Conservation (phyloP, 2,329 filamentous ascomycete genomes). For the Aspergillus awamori region DNA sequence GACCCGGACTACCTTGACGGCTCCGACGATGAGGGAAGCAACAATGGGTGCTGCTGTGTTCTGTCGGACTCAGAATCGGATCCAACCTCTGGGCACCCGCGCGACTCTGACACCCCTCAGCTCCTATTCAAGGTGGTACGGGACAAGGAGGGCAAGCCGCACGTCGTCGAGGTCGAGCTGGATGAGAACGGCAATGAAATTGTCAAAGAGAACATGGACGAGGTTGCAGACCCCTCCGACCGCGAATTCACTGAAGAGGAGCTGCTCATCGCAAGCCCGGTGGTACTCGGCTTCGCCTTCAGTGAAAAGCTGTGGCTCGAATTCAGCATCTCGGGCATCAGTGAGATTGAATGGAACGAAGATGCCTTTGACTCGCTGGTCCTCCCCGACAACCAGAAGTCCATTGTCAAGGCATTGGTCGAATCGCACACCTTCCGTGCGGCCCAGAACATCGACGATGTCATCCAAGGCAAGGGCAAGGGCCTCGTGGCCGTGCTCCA, state of each 20-base stretch:
- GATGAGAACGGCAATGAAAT: constrained; percentile 60
- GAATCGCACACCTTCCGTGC: constrained; percentile 82
- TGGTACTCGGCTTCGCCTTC: constrained; percentile 85
- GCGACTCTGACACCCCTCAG: constrained; percentile 37
- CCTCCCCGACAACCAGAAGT: constrained; percentile 64
- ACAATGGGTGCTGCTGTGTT: constrained; percentile 46
- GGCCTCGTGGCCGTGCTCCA: constrained; percentile 82
- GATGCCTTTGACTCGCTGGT: constrained; percentile 82
- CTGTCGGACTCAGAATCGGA: constrained; percentile 41
- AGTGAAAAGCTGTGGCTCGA: constrained; percentile 89
- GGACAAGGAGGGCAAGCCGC: constrained; percentile 55
- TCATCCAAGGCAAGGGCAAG: constrained; percentile 81
- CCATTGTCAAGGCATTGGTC: constrained; percentile 77
- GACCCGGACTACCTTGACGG: constrained; percentile 65
- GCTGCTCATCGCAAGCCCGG: constrained; percentile 78
- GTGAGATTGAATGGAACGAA: constrained; percentile 82
- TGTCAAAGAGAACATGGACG: constrained; percentile 60
- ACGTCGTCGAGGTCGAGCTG: constrained; percentile 58
- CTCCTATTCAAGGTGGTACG: constrained; percentile 58
- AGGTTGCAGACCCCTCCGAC: constrained; percentile 37
- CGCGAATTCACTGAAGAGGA: constrained; percentile 77
- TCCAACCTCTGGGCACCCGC: constrained; percentile 40
- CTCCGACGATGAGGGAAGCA: constrained; percentile 42
- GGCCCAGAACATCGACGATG: constrained; percentile 79
- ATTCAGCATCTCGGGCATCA: constrained; percentile 76